Conservation (phyloP, 2,329 filamentous ascomycete genomes). For the Penicillium decumbens region DNA sequence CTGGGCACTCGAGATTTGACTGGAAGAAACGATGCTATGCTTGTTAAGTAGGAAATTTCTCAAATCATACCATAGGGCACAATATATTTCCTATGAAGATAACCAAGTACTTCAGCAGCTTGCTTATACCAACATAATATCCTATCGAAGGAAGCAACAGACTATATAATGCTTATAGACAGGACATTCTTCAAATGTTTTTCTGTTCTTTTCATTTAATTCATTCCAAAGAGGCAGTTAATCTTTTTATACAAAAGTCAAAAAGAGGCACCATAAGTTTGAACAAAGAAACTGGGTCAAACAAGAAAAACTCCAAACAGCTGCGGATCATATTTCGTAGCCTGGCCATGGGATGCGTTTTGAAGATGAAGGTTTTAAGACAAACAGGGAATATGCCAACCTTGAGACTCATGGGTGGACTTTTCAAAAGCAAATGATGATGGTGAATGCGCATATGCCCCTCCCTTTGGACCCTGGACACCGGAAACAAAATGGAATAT, state of each 20-base stretch:
- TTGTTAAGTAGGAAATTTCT: too few relatives aligned
- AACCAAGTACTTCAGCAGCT: too few relatives aligned
- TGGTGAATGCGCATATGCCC: constrained; percentile 6
- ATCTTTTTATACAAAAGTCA: constrained; percentile 25
- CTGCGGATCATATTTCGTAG: neutral
- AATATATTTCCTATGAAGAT: too few relatives aligned
- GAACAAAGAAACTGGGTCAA: constrained; percentile 6
- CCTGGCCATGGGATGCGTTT: neutral
- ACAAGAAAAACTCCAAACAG: constrained; percentile 5
- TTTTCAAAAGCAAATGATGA: constrained; percentile 3
- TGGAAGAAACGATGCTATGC: too few relatives aligned
- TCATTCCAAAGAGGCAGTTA: constrained; percentile 8
- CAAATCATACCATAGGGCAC: too few relatives aligned
- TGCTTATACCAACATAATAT: too few relatives aligned
- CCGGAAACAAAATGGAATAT: constrained; percentile 4
- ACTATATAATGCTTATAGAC: neutral
- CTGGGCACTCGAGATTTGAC: too few relatives aligned
- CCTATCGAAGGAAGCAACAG: too few relatives aligned
- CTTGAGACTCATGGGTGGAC: neutral
- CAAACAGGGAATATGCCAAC: neutral
- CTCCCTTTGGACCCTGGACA: constrained; percentile 2
- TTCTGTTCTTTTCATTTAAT: constrained; percentile 17
- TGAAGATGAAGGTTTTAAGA: neutral
- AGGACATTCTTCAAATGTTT: constrained; percentile 1
- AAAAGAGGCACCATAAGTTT: constrained; percentile 17